A percentile compares a stretch with the other conserved stretches of the same genome.
These are phyloP conservation scores for Fraxinus pennsylvanica DNA, from an alignment of 257 asterid genomes.

Conservation along the genomic window DNA sequence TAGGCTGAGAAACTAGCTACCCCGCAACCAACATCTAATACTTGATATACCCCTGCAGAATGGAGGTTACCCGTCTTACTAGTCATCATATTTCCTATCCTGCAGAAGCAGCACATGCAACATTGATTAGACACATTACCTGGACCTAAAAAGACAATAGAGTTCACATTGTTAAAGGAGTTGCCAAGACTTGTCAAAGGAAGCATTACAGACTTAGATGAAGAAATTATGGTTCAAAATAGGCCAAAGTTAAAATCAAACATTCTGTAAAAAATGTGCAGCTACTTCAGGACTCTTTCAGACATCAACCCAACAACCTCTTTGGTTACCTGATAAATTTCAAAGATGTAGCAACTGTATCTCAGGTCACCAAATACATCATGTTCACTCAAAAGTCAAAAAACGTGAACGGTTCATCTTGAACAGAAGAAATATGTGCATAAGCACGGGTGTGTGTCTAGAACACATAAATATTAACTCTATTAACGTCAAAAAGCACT, in stretches of 20 bases:
- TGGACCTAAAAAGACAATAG: background rate
- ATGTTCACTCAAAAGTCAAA: background rate
- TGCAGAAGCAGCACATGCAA: conserved; percentile 32
- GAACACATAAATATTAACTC: background rate
- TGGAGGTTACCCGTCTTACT: conserved; percentile 65
- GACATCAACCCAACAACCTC: background rate
- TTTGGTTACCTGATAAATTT: background rate
- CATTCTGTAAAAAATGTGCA: background rate
- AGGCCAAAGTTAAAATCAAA: background rate
- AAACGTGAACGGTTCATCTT: background rate
- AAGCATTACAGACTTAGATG: background rate
- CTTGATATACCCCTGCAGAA: conserved; percentile 78
- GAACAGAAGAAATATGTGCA: background rate
- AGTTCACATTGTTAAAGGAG: background rate
- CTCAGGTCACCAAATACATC: background rate
- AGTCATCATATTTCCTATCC: conserved; percentile 93
- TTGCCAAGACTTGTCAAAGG: background rate
- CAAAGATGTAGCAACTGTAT: background rate
- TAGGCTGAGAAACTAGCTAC: conserved; percentile 98
- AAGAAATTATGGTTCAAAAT: background rate
- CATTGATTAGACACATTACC: background rate
- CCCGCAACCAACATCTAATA: conserved; percentile 90
- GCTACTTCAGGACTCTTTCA: background rate
- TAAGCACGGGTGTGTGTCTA: background rate
- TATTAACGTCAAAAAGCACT: background rate